Percentiles rank a stretch among this genome's conserved stretches.
Evolutionary conservation across 129 eudicot genomes (phyloP).

Genomic region (Saussurea involucrata): DNA sequence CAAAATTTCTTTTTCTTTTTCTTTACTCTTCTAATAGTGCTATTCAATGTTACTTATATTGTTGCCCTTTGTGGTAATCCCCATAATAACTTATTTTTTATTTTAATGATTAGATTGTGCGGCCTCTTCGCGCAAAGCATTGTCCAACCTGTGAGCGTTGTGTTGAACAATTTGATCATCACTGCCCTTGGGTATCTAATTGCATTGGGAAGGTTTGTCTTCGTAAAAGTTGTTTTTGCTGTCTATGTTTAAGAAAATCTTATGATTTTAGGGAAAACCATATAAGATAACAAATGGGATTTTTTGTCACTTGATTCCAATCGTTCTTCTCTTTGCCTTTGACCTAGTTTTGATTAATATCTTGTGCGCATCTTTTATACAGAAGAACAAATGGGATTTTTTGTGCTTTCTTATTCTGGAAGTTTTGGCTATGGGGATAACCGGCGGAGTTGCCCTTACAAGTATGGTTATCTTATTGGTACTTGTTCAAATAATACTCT

Average conservation of each 20-base stretch:
- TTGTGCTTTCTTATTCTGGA: constrained; percentile 75
- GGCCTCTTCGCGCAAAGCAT: constrained; percentile 98
- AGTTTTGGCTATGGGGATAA: constrained; percentile 74
- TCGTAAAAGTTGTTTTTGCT: background rate
- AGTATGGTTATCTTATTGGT: constrained; percentile 38
- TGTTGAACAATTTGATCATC: constrained; percentile 99
- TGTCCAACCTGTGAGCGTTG: constrained; percentile 99
- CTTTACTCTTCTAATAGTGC: background rate
- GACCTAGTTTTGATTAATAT: constrained; percentile 17
- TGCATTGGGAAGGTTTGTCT: constrained; percentile 90
- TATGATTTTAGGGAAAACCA: background rate
- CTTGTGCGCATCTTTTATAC: constrained; percentile 22
- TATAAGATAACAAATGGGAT: background rate
- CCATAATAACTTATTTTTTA: background rate
- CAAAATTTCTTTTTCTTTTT: background rate
- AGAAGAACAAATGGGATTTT: constrained; percentile 99
- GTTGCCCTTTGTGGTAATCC: background rate
- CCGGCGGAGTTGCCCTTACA: constrained; percentile 74
- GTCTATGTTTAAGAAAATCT: background rate
- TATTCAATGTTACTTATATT: background rate
- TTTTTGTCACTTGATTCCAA: background rate
- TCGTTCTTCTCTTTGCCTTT: constrained; percentile 1
- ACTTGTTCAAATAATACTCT: background rate
- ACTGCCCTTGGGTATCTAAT: constrained; percentile 99
- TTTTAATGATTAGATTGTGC: constrained; percentile 63